Percentiles rank a stretch among this genome's conserved stretches.
phyloP scores from a whole-genome alignment of 2,329 filamentous ascomycete species.

The Diaporthe nobilis region DNA sequence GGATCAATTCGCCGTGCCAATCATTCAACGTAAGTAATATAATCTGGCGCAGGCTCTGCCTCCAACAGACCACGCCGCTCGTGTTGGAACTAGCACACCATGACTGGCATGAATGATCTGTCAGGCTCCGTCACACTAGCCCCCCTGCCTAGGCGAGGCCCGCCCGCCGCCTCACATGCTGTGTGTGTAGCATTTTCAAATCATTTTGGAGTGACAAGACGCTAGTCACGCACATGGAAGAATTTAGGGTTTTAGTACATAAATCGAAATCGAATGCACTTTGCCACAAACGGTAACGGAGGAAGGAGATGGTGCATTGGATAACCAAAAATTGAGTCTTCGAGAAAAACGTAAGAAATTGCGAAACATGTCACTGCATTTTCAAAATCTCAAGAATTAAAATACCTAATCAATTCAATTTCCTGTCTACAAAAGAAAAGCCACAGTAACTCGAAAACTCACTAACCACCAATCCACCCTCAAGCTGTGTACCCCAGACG shows the following conservation, averaged over 20 bases:
- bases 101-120: constrained; percentile 1
- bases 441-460: too few relatives aligned
- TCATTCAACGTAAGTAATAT: constrained; percentile 1
- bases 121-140: background rate
- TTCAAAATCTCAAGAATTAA: too few relatives aligned
- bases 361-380: too few relatives aligned
- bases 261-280: background rate
- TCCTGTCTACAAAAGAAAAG: too few relatives aligned
- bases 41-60: background rate
- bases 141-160: background rate
- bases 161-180: background rate
- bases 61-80: background rate
- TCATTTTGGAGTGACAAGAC: background rate
- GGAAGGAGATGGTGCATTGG: background rate
- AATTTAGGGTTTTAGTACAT: background rate
- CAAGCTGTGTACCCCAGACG: too few relatives aligned
- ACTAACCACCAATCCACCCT: too few relatives aligned
- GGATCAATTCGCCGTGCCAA: background rate
- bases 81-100: background rate
- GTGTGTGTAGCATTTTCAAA: background rate
- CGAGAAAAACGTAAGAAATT: too few relatives aligned
- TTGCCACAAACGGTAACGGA: background rate
- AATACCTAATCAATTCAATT: too few relatives aligned
- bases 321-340: background rate
- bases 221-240: background rate